Conservation (phyloP, 768 basidiomycete species). For the Pleurotus pulmonarius region DNA sequence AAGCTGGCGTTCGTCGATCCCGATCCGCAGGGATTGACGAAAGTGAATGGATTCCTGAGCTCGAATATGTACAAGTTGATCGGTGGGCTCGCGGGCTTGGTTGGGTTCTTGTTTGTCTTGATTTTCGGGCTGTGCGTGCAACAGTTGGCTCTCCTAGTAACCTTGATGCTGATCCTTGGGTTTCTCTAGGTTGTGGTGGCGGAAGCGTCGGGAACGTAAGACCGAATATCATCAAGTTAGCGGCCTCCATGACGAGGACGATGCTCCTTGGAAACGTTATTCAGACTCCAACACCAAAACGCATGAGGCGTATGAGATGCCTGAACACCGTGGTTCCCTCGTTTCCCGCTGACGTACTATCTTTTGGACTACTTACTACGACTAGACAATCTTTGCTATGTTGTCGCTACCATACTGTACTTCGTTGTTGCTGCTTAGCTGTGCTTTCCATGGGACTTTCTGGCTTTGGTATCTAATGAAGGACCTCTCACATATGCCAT, state of each 20-base stretch:
- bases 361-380: too few species aligned
- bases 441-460: too few species aligned
- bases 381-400: not conserved
- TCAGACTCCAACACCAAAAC: not conserved
- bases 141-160: not conserved
- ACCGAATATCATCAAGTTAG: constrained; percentile 3
- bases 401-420: not conserved
- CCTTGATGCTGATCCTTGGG: not conserved
- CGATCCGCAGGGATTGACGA: constrained; percentile 44
- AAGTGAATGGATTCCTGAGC: constrained; percentile 39
- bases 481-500: too few species aligned
- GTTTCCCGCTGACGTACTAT: too few species aligned
- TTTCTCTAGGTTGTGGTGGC: constrained; percentile 23
- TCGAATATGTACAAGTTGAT: constrained; percentile 44
- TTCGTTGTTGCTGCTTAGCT: too few species aligned
- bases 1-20: constrained; percentile 49
- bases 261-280: constrained; percentile 7
- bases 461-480: too few species aligned
- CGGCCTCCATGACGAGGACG: constrained; percentile 4
- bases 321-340: constrained; percentile 4
- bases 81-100: constrained; percentile 41
- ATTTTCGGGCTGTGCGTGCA: constrained; percentile 35
- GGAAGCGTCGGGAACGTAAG: constrained; percentile 14
- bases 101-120: constrained; percentile 33
- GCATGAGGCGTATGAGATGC: constrained; percentile 6